phyloP scores from a whole-genome alignment of 441 rosid genomes.

The Iberis amara region DNA sequence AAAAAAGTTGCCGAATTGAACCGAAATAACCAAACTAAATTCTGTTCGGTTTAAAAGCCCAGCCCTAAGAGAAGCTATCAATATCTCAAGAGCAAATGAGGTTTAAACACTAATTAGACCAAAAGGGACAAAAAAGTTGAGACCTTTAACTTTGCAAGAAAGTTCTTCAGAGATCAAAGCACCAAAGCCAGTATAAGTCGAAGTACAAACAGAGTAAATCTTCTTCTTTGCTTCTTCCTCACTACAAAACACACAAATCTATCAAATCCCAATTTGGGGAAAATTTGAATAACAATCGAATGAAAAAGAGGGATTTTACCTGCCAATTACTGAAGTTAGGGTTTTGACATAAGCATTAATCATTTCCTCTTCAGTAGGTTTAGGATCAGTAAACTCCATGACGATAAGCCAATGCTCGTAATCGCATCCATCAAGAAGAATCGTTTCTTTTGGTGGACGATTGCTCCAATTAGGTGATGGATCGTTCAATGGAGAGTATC shows the following conservation, averaged over 20 bases:
- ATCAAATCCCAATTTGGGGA: neutral
- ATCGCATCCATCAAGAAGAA: constrained; percentile 87
- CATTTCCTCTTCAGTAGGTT: constrained; percentile 81
- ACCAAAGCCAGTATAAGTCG: constrained; percentile 91
- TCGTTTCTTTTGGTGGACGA: constrained; percentile 87
- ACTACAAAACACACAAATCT: constrained; percentile 30
- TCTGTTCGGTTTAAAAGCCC: too few species aligned
- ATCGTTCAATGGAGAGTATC: constrained; percentile 84
- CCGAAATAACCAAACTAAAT: too few species aligned
- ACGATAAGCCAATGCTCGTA: constrained; percentile 94
- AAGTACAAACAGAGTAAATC: constrained; percentile 84
- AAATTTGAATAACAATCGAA: neutral
- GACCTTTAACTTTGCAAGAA: constrained; percentile 86
- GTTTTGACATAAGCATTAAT: constrained; percentile 71
- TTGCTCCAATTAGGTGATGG: constrained; percentile 91
- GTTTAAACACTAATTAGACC: too few species aligned
- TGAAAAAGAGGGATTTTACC: constrained; percentile 29
- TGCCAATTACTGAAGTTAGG: constrained; percentile 66
- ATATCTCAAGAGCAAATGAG: neutral
- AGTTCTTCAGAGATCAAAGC: constrained; percentile 92
- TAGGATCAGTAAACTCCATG: constrained; percentile 80
- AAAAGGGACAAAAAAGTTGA: constrained; percentile 17
- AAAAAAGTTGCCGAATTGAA: too few species aligned
- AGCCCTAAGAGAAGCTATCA: too few species aligned
- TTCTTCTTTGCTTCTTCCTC: constrained; percentile 98